A percentile compares a stretch with the other conserved stretches of the same genome.
Evolutionary conservation across 495 filamentous ascomycete genomes (phyloP).

Genomic region (Aspergillus bertholletiae): DNA sequence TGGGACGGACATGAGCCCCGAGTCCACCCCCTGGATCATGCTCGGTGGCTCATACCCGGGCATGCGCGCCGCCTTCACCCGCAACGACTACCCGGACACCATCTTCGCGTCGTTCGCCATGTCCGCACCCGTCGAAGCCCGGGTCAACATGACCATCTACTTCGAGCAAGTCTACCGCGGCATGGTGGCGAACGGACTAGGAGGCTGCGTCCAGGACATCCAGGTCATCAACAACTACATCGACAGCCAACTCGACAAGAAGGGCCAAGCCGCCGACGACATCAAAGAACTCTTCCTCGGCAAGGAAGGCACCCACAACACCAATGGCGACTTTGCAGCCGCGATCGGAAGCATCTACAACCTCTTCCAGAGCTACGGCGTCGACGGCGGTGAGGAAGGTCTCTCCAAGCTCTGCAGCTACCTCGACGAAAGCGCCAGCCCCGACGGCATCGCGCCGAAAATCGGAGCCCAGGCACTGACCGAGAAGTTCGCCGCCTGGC

Average conservation of each 20-base stretch:
- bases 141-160: conserved; percentile 53
- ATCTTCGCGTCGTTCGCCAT: conserved; percentile 54
- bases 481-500: conserved; percentile 46
- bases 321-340: conserved; percentile 47
- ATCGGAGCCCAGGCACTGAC: conserved; percentile 39
- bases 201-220: conserved; percentile 53
- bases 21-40: conserved; percentile 55
- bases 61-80: conserved; percentile 51
- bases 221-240: conserved; percentile 51
- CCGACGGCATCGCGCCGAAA: conserved; percentile 34
- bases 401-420: conserved; percentile 42
- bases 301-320: conserved; percentile 42
- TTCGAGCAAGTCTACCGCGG: conserved; percentile 53
- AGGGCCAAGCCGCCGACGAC: conserved; percentile 24
- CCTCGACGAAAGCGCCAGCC: conserved; percentile 13
- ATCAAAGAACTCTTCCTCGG: conserved; percentile 53
- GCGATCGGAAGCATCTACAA: conserved; percentile 37
- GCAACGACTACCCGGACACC: conserved; percentile 54
- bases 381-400: conserved; percentile 34
- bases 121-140: conserved; percentile 54
- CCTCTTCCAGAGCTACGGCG: conserved; percentile 47
- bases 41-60: conserved; percentile 58
- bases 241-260: conserved; percentile 40
- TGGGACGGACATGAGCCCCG: conserved; percentile 39
- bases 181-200: conserved; percentile 47